phyloP scores from a whole-genome alignment of 2,329 filamentous ascomycete species.

The Orbilia brochopaga region DNA sequence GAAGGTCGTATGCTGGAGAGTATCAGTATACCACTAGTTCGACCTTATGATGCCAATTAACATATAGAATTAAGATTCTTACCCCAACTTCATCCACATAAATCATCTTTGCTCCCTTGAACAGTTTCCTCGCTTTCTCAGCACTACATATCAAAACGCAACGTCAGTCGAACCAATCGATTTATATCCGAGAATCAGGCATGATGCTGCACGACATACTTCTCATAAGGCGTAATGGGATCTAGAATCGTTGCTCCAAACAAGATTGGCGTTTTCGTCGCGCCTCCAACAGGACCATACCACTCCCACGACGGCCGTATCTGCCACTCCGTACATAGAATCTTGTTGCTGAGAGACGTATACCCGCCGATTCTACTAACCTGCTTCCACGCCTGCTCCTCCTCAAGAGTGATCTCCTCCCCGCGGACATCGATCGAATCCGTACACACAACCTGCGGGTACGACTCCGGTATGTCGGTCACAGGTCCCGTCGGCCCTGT shows the following conservation, averaged over 20 bases:
- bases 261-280: constrained; percentile 30
- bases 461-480: constrained; percentile 20
- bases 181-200: too few species aligned
- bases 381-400: constrained; percentile 18
- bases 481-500: background rate
- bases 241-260: constrained; percentile 31
- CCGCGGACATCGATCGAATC: constrained; percentile 32
- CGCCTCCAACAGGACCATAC: constrained; percentile 35
- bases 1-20: constrained; percentile 25
- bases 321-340: constrained; percentile 22
- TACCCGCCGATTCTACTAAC: constrained; percentile 22
- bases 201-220: too few species aligned
- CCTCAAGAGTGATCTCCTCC: constrained; percentile 2
- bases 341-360: background rate
- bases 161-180: too few species aligned
- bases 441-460: constrained; percentile 24
- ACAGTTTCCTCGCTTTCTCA: constrained; percentile 25
- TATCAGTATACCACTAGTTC: background rate
- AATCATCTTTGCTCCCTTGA: constrained; percentile 41
- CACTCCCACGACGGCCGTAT: constrained; percentile 44
- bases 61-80: background rate
- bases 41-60: background rate
- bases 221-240: constrained; percentile 43
- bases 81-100: constrained; percentile 42
- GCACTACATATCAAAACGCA: constrained; percentile 10